Base-by-base conservation (phyloP, 305 asterid genomes). In the Fraxinus sp. region DNA sequence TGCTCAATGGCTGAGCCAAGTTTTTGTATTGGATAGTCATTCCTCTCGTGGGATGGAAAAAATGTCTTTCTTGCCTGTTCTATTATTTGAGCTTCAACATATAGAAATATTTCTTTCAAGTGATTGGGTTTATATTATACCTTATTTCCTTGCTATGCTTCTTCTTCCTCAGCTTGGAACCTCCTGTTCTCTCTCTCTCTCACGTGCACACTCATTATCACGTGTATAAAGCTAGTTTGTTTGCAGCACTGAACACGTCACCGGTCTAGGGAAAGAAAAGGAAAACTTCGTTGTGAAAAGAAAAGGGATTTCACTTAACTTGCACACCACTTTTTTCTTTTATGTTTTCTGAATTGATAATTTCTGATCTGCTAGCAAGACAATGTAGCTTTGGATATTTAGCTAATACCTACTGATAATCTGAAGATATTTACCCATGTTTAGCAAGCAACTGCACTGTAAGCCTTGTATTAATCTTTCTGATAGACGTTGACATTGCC, bases 51-150 rank as follows among this genome's bases (percentile, higher is more conserved):
- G 36, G n/a, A 28, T 13, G 36, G 4, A 6, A 26, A 66, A 66
- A 66, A 66, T 66, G 37, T 33, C 36, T 66, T 26, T 66, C 74
- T 66, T 66, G 74, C 37, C 74, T 66, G 74, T 66, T 66, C 37
- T 26, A 9, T 66, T 13, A 8, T 11, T 24, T 11, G 74, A 66
- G 74, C 37, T 66, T 66, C 36, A 11, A 66, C 37, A 28, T 26
- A 28, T 66, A 66, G 36, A 30, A 10, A 13, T 8, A 62, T 62
- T 22, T 62, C 71, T 62, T 59, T 62, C 33, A 22, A 9, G 30
- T 18, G 71, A 62, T 62, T 62, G 16, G 1, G 32, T 62, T 20
- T 62, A 10, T 26, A 62, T 62, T 62, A 22, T 22, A 62, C 16
- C 30, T 59, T 59, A 59, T 7, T 59, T 59, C 71, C 71, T 62